A percentile compares a stretch with the other conserved stretches of the same genome.
These are phyloP conservation scores for Psilocybe azurescens DNA, from an alignment of 768 basidiomycete genomes.

Conservation along the genomic window DNA sequence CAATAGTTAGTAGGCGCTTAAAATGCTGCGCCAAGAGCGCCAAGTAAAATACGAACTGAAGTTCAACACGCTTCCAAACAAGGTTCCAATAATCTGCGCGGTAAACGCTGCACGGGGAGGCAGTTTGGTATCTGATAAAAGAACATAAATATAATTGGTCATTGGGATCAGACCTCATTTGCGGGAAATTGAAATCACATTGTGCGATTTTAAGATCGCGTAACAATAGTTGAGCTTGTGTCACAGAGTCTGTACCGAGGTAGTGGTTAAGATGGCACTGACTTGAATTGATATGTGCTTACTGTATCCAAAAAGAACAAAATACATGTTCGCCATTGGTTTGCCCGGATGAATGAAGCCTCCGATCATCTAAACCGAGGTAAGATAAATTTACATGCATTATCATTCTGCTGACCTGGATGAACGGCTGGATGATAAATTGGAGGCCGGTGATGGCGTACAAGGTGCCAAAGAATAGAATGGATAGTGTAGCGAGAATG, in stretches of 20 bases:
- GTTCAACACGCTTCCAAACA: constrained; percentile 52
- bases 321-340: constrained; percentile 74
- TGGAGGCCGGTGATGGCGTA: constrained; percentile 51
- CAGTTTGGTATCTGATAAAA: constrained; percentile 45
- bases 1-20: background rate
- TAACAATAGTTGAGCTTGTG: constrained; percentile 46
- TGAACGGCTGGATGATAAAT: constrained; percentile 53
- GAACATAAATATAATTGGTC: no score
- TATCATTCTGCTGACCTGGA: constrained; percentile 42
- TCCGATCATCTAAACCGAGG: constrained; percentile 57
- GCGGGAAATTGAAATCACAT: constrained; percentile 23
- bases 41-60: constrained; percentile 36
- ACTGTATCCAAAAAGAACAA: constrained; percentile 55
- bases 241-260: constrained; percentile 42
- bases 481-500: constrained; percentile 47
- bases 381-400: constrained; percentile 32
- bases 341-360: constrained; percentile 62
- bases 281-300: constrained; percentile 15
- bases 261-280: background rate
- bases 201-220: constrained; percentile 56
- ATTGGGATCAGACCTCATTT: no score
- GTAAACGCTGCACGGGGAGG: constrained; percentile 54
- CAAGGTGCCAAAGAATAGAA: constrained; percentile 50
- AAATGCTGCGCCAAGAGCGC: background rate
- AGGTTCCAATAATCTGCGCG: constrained; percentile 53